Base-by-base conservation (phyloP, 805 yeast genomes). In the Vanderwaltozyma tropicalis region DNA sequence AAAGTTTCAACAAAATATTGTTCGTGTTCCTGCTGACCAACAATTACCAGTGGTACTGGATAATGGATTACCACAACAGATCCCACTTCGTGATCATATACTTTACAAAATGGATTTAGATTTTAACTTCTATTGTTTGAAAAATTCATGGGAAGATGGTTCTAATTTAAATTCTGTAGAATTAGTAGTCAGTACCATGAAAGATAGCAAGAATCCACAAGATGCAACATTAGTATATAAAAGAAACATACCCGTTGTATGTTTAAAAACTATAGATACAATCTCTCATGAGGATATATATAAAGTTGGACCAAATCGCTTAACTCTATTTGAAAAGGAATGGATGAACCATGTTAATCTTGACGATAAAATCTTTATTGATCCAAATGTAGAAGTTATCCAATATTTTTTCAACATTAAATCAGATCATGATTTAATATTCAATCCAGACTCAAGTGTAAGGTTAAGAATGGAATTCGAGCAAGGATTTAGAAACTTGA, bases 401-500 rank as follows among this genome's bases (percentile, higher is more conserved):
- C 31, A 31, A 16, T 31, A 37, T 32, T 13, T 28, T 13, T 22
- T 43, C 19, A 28, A 14, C 13, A 16, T 22, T 6, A 7, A 15
- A 16, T 13, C 36, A 22, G 19, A 34, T 27, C 28, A 34, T n/a
- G 30, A 33, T 11, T 18, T 53, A n/a, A 39, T 51, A 13, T 39
- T 54, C 12, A 41, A 37, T 4, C 47, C 53, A 7, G 44, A 46
- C 5, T 54, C 60, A 2, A 40, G 36, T 6, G 28, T 53, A 9
- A 45, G 34, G 11, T 46, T 53, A 14, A 46, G 54, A 33, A 47
- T 52, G 47, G 46, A 44, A 37, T 54, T 53, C 28, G 40, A 44
- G 5, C 57, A 55, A 34, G 60, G 55, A 12, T 30, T 55, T 34
- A 45, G 60, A 35, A 54, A 57, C 36, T 39, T 55, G 12, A 57